A percentile compares a stretch with the other conserved stretches of the same genome.
phyloP scores from a whole-genome alignment of 2,329 filamentous ascomycete species.

The Colletotrichum noveboracense region DNA sequence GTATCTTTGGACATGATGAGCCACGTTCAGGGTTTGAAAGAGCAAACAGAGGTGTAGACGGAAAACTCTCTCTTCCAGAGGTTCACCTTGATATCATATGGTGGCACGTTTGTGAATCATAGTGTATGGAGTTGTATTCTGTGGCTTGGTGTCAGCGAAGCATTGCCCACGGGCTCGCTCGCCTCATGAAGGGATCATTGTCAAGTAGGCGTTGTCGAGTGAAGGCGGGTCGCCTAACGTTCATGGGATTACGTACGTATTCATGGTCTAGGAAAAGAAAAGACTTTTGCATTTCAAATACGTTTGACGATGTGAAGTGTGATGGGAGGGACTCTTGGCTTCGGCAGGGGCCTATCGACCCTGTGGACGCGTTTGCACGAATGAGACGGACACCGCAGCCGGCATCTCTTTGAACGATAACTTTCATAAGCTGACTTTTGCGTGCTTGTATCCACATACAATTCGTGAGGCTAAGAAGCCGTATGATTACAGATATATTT shows the following conservation, averaged over 20 bases:
- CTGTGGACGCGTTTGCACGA: background rate
- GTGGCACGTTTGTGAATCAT: slow-evolving; percentile 16
- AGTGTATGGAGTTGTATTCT: slow-evolving; percentile 24
- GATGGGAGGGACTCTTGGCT: background rate
- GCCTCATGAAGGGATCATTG: slow-evolving; percentile 7
- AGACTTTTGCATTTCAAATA: background rate
- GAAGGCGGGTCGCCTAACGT: background rate
- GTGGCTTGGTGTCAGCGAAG: slow-evolving; percentile 18
- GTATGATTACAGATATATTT: background rate
- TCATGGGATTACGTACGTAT: background rate
- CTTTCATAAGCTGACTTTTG: background rate
- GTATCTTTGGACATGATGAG: background rate
- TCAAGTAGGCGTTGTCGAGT: slow-evolving; percentile 13
- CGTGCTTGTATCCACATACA: background rate
- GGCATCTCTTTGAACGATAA: background rate
- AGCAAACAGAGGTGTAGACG: background rate
- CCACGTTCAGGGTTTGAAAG: background rate
- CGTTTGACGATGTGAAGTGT: background rate
- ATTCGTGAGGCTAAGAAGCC: background rate
- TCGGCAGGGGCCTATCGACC: background rate
- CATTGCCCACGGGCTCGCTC: slow-evolving; percentile 21
- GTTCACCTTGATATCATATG: slow-evolving; percentile 2
- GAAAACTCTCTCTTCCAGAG: background rate
- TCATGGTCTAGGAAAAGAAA: slow-evolving; percentile 4
- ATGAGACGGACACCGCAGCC: background rate